Evolutionary conservation across 2,329 filamentous ascomycete species (phyloP).

Genomic region (Fusarium nisikadoi): DNA sequence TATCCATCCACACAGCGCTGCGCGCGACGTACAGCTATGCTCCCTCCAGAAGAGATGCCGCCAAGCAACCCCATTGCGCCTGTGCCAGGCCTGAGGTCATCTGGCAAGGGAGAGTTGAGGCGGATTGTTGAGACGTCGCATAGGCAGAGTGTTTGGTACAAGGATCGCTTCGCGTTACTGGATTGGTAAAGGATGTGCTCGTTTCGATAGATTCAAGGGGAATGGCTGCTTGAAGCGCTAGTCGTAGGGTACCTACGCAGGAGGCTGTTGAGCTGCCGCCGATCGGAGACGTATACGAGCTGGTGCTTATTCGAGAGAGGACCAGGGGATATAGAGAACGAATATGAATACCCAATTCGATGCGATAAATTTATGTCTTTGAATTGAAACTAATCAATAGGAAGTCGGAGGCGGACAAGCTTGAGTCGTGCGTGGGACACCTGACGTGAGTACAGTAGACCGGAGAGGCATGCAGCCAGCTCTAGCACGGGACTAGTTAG

Average conservation of each 20-base stretch:
- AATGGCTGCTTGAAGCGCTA: constrained; percentile 22
- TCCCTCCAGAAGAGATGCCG: constrained; percentile 81
- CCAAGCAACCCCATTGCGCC: constrained; percentile 76
- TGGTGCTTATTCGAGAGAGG: constrained; percentile 29
- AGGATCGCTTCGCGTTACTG: constrained; percentile 10
- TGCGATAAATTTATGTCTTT: constrained; percentile 22
- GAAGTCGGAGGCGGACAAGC: constrained; percentile 33
- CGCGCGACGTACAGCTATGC: constrained; percentile 72
- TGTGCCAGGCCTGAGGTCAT: constrained; percentile 57
- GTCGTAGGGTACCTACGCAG: constrained; percentile 7
- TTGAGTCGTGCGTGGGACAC: constrained; percentile 36
- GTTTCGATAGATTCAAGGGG: constrained; percentile 25
- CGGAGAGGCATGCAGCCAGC: constrained; percentile 29
- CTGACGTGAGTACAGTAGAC: constrained; percentile 35
- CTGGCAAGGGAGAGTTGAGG: constrained; percentile 50
- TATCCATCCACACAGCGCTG: background rate
- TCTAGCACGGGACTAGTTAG: constrained; percentile 39
- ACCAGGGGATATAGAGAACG: background rate
- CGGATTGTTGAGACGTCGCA: constrained; percentile 38
- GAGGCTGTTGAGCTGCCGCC: constrained; percentile 22
- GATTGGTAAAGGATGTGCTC: background rate
- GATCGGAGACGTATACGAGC: constrained; percentile 14
- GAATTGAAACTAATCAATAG: constrained; percentile 32
- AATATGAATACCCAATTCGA: constrained; percentile 10
- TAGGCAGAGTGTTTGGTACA: constrained; percentile 29